phyloP scores from a whole-genome alignment of 306 rosid species.

The Rosa chinensis region DNA sequence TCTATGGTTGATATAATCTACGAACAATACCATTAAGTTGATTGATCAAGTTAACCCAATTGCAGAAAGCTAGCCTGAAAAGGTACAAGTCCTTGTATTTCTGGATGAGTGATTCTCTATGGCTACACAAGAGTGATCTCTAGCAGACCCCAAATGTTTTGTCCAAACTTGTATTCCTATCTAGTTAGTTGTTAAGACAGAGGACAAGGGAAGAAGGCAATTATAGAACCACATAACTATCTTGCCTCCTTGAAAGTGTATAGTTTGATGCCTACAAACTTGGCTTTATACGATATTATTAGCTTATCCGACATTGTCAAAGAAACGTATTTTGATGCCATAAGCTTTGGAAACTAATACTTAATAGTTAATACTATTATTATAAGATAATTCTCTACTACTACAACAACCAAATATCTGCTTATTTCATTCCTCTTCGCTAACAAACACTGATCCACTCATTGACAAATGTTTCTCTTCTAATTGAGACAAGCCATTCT shows the following conservation, averaged over 20 bases:
- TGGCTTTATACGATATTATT: slow-evolving; percentile 2
- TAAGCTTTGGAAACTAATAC: not conserved
- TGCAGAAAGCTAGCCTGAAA: not conserved
- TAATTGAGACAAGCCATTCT: not conserved
- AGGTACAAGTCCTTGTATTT: not conserved
- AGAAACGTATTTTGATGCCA: slow-evolving; percentile 19
- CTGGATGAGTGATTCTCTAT: not conserved
- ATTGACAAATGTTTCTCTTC: not conserved
- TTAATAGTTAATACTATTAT: too few relatives aligned
- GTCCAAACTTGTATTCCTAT: not conserved
- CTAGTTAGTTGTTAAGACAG: not conserved
- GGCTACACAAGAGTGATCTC: not conserved
- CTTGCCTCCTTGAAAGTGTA: slow-evolving; percentile 24
- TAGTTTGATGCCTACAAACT: slow-evolving; percentile 12
- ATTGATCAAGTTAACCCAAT: not conserved
- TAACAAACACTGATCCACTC: not conserved
- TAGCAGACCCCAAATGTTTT: not conserved
- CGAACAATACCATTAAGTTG: not conserved
- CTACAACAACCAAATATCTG: not conserved
- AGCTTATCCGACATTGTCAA: slow-evolving; percentile 15
- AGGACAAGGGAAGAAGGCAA: slow-evolving; percentile 5
- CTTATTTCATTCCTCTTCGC: not conserved
- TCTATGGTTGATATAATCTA: not conserved
- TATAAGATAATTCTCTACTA: not conserved
- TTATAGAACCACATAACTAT: slow-evolving; percentile 10